Evolutionary conservation across 257 asterid species (phyloP), one percentile per base, ranked within the genome.

Genomic region (Salvia miltiorrhiza): DNA sequence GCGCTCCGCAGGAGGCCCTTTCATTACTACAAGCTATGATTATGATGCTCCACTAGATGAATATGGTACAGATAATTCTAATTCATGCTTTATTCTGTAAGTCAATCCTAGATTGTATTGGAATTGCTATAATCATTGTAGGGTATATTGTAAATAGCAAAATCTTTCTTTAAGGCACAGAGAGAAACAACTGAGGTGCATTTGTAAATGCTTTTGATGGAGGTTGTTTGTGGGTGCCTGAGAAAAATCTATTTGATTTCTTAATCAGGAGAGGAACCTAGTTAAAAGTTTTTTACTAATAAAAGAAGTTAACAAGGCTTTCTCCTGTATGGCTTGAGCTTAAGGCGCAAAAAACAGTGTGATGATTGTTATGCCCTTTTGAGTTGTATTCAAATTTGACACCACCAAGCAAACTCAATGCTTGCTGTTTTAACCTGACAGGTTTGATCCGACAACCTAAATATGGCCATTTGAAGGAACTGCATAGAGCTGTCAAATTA

Each of bases 1-100:
- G 54, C 89, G 97, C 63, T 67, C 96, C 2, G 96, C 98, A 49
- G 98, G 97, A 32, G 98, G 97, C 40, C 95, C 98, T 45, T 93
- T 88, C 86, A 79, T 93, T 75, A 87, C 96, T 11, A 90, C 98
- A 43, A 93, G 98, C 86, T 93, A 93, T 35, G 97, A 90, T 74
- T 90, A 88, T 61, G 96, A 93, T 74, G 98, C 98, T 76, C 98
- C 97, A 16, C 84, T 93, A 28, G 96, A 89, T 24, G 96, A 89
- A 81, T 87, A 85, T 54, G 96, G 96, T 87, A 78, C 9, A 58
- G 61, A 19, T 44, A 5, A 67, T 21, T 35, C 23, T 21, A 0
- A 16, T 55, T 20, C 52, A 20, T 68, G 69, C 26, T 33, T 41
- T 40, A 6, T 35, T 41, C 54, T 6, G 1, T 20, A 12, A 62